Evolutionary conservation across 495 filamentous ascomycete species (phyloP), one percentile per base, ranked within the genome.

Genomic region (Penicillium subrubescens): DNA sequence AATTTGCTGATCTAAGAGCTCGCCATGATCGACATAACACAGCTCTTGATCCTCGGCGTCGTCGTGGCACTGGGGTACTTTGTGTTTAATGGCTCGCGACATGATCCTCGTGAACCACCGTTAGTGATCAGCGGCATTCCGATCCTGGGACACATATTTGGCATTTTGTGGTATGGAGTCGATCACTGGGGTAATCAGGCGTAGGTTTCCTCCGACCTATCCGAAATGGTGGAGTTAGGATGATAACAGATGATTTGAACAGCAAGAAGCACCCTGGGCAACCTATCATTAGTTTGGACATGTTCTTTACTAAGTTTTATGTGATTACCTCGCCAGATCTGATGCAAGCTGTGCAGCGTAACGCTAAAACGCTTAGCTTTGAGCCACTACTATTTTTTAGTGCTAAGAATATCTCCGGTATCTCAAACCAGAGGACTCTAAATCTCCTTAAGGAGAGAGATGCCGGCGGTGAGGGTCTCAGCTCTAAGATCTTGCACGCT

Each of bases 41-140:
- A 65, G 11, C 5, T 63, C 15, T 46, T 68, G n/a, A 29, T 65
- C 11, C 51, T 67, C 5, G 62, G 65, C 17, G 15, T 46, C 23
- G 50, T 61, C 15, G 43, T 51, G 25, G 59, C 53, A 8, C 41
- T 67, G 35, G 68, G 68, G 21, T 61, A 59, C 27, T 29, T 63
- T 17, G 8, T 63, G 11, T 62, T 61, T 12, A 37, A 62, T 54
- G 59, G 52, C 1, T 33, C 23, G 10, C 46, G 63, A 23, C 57
- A 57, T 41, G 81, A 84, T 63, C 67, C 77, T 0, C 77, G 76
- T 19, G 83, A 86, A 67, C 83, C 83, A 10, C 81, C 81, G 1
- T 57, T 74, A 0, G 60, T 84, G 5, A 62, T 65, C 15, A 67
- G 64, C 12, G 51, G 37, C 15, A 77, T 86, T n/a, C 83, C 83